These are phyloP conservation scores for Epichloe scottii DNA, from an alignment of 2,329 filamentous ascomycete species.

Conservation along the genomic window DNA sequence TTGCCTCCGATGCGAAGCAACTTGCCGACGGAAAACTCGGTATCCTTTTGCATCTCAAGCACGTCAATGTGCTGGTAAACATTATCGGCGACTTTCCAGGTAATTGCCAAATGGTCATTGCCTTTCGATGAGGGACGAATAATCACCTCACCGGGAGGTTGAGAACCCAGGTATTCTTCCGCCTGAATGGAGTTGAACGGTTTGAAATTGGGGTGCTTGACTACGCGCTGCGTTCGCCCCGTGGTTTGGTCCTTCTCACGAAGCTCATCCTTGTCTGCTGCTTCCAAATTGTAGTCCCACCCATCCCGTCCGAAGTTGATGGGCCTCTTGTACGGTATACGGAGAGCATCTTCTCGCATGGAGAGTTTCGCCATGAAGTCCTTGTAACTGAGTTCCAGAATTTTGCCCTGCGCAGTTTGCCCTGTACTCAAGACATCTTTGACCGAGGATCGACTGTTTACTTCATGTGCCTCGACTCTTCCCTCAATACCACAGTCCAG, in stretches of 20 bases:
- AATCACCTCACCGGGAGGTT: slow-evolving; percentile 78
- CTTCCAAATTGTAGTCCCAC: slow-evolving; percentile 79
- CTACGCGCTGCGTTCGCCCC: slow-evolving; percentile 80
- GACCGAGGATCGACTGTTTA: slow-evolving; percentile 59
- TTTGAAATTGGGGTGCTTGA: slow-evolving; percentile 94
- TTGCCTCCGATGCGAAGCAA: slow-evolving; percentile 76
- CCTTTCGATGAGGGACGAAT: slow-evolving; percentile 94
- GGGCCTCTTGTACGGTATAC: slow-evolving; percentile 55
- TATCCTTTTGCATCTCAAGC: slow-evolving; percentile 91
- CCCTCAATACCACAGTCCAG: slow-evolving; percentile 93
- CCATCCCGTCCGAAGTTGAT: slow-evolving; percentile 64
- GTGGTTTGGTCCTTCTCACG: slow-evolving; percentile 77
- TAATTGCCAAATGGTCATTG: slow-evolving; percentile 87
- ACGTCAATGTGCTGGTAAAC: slow-evolving; percentile 99
- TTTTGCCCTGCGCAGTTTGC: slow-evolving; percentile 79
- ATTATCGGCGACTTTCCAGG: slow-evolving; percentile 93
- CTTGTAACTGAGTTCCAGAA: slow-evolving; percentile 78
- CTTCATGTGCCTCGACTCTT: slow-evolving; percentile 69
- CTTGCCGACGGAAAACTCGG: slow-evolving; percentile 85
- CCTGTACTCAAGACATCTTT: slow-evolving; percentile 64
- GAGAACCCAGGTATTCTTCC: slow-evolving; percentile 82
- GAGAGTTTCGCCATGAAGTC: slow-evolving; percentile 75
- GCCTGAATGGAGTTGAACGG: slow-evolving; percentile 87
- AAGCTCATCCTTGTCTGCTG: slow-evolving; percentile 67
- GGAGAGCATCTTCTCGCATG: slow-evolving; percentile 68